phyloP scores from a whole-genome alignment of 1,284 basidiomycete species.

The Cutaneotrichosporon cutaneum region DNA sequence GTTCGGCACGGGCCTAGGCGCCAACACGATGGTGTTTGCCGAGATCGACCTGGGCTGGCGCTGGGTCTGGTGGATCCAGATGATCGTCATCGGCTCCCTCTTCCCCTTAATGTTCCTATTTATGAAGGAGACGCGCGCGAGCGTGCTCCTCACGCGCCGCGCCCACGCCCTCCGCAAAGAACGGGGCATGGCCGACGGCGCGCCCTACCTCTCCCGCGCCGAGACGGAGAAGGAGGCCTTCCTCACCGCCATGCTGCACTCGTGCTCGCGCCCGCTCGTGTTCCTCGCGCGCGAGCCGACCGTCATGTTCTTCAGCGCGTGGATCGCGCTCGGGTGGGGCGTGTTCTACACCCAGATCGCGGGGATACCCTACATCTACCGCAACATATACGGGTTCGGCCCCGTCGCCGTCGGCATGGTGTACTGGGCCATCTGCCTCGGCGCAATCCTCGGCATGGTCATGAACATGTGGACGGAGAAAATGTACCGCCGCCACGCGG shows the following conservation, averaged over 20 bases:
- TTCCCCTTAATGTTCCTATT: conserved; percentile 39
- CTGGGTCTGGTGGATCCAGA: conserved; percentile 78
- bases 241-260: conserved; percentile 37
- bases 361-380: conserved; percentile 65
- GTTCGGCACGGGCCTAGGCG: conserved; percentile 64
- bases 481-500: conserved; percentile 63
- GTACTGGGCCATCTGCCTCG: conserved; percentile 63
- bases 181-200: conserved; percentile 38
- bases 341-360: conserved; percentile 68
- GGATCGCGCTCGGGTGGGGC: conserved; percentile 76
- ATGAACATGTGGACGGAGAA: conserved; percentile 65
- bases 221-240: conserved; percentile 48
- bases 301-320: conserved; percentile 70
- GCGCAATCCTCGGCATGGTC: conserved; percentile 61
- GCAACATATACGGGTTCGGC: conserved; percentile 64
- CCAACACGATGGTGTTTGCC: conserved; percentile 66
- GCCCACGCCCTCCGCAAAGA: conserved; percentile 42
- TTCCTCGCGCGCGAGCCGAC: conserved; percentile 72
- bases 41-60: conserved; percentile 65
- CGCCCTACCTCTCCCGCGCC: conserved; percentile 48
- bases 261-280: conserved; percentile 45
- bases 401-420: conserved; percentile 64
- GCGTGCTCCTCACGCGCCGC: conserved; percentile 44
- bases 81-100: conserved; percentile 53
- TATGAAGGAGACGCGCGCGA: conserved; percentile 49